A percentile compares a stretch with the other conserved stretches of the same genome.
Conservation (phyloP, 306 rosid genomes). For the Crotalaria pallida region DNA sequence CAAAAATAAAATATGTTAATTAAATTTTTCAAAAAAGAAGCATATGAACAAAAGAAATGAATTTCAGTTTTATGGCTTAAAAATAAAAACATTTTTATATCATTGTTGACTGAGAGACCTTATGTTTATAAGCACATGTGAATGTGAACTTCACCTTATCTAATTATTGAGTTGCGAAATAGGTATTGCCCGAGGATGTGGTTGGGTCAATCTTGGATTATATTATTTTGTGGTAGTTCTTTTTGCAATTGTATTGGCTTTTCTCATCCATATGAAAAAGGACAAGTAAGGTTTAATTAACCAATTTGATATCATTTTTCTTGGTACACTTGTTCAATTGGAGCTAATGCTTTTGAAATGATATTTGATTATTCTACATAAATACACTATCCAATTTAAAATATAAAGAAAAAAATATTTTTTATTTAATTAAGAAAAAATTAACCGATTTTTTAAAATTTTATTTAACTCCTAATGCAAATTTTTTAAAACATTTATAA, state of each 20-base stretch:
- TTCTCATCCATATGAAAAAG: slow-evolving; percentile 23
- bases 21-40: no score
- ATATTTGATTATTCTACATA: background rate
- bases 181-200: slow-evolving; percentile 22
- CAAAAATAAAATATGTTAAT: no score
- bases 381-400: no score
- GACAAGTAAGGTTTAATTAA: background rate
- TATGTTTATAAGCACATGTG: background rate
- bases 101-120: background rate
- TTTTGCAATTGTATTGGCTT: slow-evolving; percentile 14
- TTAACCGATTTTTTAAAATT: no score
- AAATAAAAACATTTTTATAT: background rate
- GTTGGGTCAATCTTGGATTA: slow-evolving; percentile 28
- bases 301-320: background rate
- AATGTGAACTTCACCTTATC: background rate
- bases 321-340: background rate
- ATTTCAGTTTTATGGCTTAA: no score
- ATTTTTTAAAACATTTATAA: no score
- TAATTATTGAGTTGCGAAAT: background rate
- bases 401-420: no score
- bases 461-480: no score
- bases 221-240: slow-evolving; percentile 23
- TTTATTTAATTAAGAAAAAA: no score
- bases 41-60: no score
- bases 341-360: background rate